A percentile compares a stretch with the other conserved stretches of the same genome.
Conservation (phyloP, 768 basidiomycete species). For the Tulasnella sp. region DNA sequence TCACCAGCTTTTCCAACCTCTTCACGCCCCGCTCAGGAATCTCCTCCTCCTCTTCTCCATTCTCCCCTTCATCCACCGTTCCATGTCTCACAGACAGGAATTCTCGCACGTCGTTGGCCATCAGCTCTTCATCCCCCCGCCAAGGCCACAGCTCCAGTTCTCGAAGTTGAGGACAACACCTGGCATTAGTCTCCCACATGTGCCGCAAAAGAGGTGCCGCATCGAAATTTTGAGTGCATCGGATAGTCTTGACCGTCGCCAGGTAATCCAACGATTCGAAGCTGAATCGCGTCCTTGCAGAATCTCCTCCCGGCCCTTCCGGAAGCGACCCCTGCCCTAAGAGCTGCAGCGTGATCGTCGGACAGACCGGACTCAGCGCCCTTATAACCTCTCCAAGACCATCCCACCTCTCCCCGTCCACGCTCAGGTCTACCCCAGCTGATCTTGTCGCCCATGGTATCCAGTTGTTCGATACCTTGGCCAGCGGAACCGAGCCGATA, state of each 20-base stretch:
- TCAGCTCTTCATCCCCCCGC: not conserved
- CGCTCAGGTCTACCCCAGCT: not conserved
- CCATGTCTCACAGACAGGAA: not conserved
- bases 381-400: not conserved
- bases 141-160: conserved; percentile 8
- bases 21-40: not conserved
- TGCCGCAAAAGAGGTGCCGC: not conserved
- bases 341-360: not conserved
- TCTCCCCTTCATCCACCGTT: not conserved
- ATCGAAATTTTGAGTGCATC: not conserved
- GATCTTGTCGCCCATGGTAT: not conserved
- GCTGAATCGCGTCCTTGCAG: not conserved
- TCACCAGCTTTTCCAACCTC: conserved; percentile 4
- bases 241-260: conserved; percentile 2
- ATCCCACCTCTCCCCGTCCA: not conserved
- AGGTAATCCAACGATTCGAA: not conserved
- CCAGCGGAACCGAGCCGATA: not conserved
- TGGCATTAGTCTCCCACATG: not conserved
- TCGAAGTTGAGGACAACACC: not conserved
- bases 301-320: not conserved
- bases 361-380: not conserved
- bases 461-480: conserved; percentile 4
- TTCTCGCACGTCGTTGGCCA: not conserved
- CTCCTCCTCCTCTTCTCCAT: not conserved
- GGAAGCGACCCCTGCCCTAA: not conserved